A percentile compares a stretch with the other conserved stretches of the same genome.
Conservation (phyloP, 2,329 filamentous ascomycete species). For the Zasmidium citrigriseum region DNA sequence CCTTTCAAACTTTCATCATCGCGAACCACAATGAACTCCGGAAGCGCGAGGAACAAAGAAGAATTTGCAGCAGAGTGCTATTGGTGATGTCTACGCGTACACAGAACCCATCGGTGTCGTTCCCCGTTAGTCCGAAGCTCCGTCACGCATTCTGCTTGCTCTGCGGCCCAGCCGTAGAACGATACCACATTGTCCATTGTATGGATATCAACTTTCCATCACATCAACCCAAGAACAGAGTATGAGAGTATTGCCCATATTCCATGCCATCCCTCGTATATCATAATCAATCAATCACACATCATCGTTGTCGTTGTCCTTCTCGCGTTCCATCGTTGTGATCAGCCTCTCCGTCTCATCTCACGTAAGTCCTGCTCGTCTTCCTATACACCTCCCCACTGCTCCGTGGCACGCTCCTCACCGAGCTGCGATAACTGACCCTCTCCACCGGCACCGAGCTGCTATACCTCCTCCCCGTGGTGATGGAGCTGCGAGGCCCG, state of each 20-base stretch:
- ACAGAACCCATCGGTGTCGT: neutral
- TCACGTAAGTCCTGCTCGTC: constrained; percentile 30
- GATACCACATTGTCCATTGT: neutral
- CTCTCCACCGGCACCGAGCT: constrained; percentile 24
- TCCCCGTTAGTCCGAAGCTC: neutral
- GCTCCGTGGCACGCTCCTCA: constrained; percentile 19
- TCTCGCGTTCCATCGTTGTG: neutral
- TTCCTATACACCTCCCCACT: constrained; percentile 25
- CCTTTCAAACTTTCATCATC: neutral
- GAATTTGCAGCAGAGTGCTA: neutral
- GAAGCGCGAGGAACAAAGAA: neutral
- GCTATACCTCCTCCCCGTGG: constrained; percentile 21
- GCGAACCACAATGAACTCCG: neutral
- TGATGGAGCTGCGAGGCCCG: constrained; percentile 13
- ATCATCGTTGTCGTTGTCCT: neutral
- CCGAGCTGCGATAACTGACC: constrained; percentile 25
- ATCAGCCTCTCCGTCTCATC: constrained; percentile 6
- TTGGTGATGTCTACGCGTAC: neutral
- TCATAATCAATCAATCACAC: too few relatives aligned
- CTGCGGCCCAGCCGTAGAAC: neutral
- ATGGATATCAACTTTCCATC: neutral
- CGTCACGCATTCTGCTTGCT: neutral
- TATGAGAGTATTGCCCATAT: neutral
- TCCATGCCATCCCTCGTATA: too few relatives aligned
- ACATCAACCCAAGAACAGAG: neutral